Evolutionary conservation across 306 rosid species (phyloP).

Genomic region (Boehmeria nivea): DNA sequence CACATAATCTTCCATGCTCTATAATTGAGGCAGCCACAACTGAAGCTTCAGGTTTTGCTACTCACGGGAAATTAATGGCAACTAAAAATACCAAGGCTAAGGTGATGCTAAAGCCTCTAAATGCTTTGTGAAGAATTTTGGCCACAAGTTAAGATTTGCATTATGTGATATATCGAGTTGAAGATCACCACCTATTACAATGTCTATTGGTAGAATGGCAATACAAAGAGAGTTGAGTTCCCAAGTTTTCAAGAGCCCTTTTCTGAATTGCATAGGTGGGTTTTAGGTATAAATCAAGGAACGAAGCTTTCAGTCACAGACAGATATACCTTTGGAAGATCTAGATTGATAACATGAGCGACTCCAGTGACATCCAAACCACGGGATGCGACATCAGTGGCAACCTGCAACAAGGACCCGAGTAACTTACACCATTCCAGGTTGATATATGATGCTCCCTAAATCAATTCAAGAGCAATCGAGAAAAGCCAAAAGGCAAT

Average conservation of each 20-base stretch:
- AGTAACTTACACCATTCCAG: conserved; percentile 7
- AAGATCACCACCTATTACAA: no score
- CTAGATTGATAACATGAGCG: conserved; percentile 79
- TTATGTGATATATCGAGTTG: no score
- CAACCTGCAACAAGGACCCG: conserved; percentile 48
- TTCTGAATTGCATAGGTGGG: conserved; percentile 6
- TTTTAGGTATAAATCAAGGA: no score
- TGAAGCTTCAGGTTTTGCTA: conserved; percentile 66
- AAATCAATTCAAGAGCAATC: conserved; percentile 5
- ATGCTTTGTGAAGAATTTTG: no score
- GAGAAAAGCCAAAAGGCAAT: not conserved
- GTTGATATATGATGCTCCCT: conserved; percentile 2
- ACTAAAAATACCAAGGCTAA: conserved; percentile 30
- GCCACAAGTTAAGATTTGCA: no score
- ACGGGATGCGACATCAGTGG: conserved; percentile 90
- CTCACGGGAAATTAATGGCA: conserved; percentile 31
- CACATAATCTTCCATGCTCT: conserved; percentile 94
- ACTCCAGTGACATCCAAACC: conserved; percentile 94
- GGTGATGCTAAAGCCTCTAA: no score
- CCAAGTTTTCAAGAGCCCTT: conserved; percentile 19
- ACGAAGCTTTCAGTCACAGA: conserved; percentile 6
- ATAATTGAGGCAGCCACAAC: conserved; percentile 75
- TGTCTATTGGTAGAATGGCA: no score
- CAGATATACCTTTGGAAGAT: conserved; percentile 86
- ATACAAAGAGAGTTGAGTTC: conserved; percentile 12